These are phyloP conservation scores for Lonicera japonica DNA, from an alignment of 129 eudicot genomes.

Conservation along the genomic window DNA sequence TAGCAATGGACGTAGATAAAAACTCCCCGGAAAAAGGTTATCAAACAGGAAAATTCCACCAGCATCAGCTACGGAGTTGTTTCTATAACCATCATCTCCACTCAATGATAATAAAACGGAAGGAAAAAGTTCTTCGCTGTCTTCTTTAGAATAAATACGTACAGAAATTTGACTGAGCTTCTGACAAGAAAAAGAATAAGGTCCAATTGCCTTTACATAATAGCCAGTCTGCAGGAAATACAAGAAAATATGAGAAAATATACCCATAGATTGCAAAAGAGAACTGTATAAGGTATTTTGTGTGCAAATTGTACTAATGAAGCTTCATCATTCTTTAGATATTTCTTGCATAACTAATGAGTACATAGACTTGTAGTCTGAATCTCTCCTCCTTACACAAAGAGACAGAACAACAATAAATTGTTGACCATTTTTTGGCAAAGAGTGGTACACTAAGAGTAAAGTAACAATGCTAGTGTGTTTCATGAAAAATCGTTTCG, in stretches of 20 bases:
- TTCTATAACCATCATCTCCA: slow-evolving; percentile 98
- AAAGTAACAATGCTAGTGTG: too few relatives aligned
- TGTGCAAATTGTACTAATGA: neutral
- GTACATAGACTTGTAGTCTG: neutral
- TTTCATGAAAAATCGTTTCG: too few relatives aligned
- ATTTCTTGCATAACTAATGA: neutral
- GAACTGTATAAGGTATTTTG: neutral
- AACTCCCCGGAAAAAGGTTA: slow-evolving; percentile 91
- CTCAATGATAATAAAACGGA: slow-evolving; percentile 84
- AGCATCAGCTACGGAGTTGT: slow-evolving; percentile 75
- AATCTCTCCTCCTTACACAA: too few relatives aligned
- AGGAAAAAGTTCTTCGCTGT: slow-evolving; percentile 66
- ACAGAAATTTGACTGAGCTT: slow-evolving; percentile 94
- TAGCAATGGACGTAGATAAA: slow-evolving; percentile 90
- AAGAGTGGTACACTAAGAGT: too few relatives aligned
- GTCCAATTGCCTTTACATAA: slow-evolving; percentile 74
- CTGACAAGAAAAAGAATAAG: slow-evolving; percentile 85
- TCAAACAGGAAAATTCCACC: slow-evolving; percentile 78
- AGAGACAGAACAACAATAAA: too few relatives aligned
- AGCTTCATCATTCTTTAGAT: neutral
- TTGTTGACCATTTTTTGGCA: too few relatives aligned
- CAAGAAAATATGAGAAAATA: slow-evolving; percentile 4
- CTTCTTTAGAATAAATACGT: slow-evolving; percentile 57
- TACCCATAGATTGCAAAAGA: neutral
- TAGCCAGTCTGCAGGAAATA: slow-evolving; percentile 60